Conservation (phyloP, 1,139 yeast species). For the Ogataea hybrid region DNA sequence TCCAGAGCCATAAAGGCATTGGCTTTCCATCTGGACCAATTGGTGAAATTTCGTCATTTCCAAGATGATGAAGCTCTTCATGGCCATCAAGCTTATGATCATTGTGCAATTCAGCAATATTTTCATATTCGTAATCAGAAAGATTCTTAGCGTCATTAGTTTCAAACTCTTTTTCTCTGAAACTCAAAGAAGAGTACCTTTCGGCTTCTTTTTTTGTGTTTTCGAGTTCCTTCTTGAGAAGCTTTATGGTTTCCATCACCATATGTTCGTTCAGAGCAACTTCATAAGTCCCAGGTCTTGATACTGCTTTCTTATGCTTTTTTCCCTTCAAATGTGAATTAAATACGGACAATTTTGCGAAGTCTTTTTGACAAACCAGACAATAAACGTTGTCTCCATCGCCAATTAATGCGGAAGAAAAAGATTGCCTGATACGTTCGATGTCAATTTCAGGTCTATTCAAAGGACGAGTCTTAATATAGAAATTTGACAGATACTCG, state of each 20-base stretch:
- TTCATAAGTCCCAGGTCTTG: constrained; percentile 11
- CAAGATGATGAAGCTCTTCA: too few relatives aligned
- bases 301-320: constrained; percentile 60
- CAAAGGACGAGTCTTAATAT: constrained; percentile 51
- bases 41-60: constrained; percentile 46
- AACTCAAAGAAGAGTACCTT: constrained; percentile 68
- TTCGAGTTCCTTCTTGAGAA: constrained; percentile 38
- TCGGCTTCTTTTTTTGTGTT: constrained; percentile 63
- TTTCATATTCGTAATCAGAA: constrained; percentile 27
- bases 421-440: constrained; percentile 35
- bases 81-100: too few relatives aligned
- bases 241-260: constrained; percentile 34
- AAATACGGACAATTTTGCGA: constrained; percentile 65
- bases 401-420: constrained; percentile 25
- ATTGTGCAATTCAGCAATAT: neutral
- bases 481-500: constrained; percentile 46
- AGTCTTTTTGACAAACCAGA: constrained; percentile 58
- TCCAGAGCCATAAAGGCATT: constrained; percentile 91
- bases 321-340: constrained; percentile 72
- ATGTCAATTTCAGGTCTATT: constrained; percentile 38
- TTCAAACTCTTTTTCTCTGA: constrained; percentile 66
- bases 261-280: constrained; percentile 26
- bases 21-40: constrained; percentile 89
- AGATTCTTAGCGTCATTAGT: constrained; percentile 39
- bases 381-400: constrained; percentile 51